Evolutionary conservation across 2,329 filamentous ascomycete genomes (phyloP).

Genomic region (Claviceps arundinis): DNA sequence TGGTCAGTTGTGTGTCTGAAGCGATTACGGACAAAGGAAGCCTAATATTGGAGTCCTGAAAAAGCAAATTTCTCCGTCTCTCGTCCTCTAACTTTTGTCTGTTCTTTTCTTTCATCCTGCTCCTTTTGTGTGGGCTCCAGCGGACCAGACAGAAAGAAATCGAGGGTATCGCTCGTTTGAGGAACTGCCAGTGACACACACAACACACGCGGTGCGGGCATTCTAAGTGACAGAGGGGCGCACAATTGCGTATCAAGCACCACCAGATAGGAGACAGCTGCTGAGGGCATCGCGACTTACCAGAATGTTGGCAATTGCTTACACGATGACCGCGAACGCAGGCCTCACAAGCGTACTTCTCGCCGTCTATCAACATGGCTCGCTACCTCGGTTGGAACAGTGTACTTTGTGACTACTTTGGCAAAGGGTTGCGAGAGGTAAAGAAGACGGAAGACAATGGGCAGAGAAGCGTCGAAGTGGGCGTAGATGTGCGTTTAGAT

Average conservation of each 20-base stretch:
- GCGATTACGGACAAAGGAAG: background rate
- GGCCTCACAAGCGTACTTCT: conserved; percentile 96
- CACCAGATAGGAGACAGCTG: background rate
- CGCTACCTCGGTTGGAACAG: background rate
- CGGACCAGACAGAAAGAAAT: background rate
- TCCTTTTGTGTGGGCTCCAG: background rate
- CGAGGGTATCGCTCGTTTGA: background rate
- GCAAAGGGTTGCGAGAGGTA: conserved; percentile 1
- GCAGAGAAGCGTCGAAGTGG: conserved; percentile 1
- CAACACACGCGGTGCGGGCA: background rate
- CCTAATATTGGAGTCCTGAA: background rate
- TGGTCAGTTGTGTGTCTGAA: background rate
- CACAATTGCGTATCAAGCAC: background rate
- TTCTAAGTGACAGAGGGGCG: background rate
- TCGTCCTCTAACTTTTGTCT: background rate
- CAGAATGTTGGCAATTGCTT: conserved; percentile 92
- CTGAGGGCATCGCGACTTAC: conserved; percentile 42
- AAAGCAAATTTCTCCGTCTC: background rate
- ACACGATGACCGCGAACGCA: conserved; percentile 97
- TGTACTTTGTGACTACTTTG: background rate
- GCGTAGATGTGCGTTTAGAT: conserved; percentile 2
- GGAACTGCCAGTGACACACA: background rate
- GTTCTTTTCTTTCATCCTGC: background rate
- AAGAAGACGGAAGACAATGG: background rate
- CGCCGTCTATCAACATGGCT: conserved; percentile 74